Conservation (phyloP, 768 basidiomycete species). For the Lyophyllum decastes region DNA sequence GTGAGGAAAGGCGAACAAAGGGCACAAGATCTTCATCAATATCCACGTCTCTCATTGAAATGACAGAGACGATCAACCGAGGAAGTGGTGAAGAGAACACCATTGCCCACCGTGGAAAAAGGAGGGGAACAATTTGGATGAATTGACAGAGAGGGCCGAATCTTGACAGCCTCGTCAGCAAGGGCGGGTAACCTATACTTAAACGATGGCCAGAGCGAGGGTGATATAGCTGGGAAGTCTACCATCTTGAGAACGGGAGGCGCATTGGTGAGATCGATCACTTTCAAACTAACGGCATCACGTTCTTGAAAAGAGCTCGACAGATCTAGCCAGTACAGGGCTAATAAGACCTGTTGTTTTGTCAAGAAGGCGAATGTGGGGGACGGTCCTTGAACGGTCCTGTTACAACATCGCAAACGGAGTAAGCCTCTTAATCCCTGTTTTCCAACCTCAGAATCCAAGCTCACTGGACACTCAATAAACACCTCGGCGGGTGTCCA, state of each 20-base stretch:
- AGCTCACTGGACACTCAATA: neutral
- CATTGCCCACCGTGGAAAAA: neutral
- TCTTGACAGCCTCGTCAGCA: no score
- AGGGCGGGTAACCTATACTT: no score
- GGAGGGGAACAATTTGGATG: no score
- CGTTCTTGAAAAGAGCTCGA: neutral
- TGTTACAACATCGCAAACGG: neutral
- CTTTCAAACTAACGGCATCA: conserved; percentile 1
- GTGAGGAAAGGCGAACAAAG: conserved; percentile 4
- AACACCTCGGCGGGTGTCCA: neutral
- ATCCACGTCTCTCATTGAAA: neutral
- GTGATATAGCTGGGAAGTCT: neutral
- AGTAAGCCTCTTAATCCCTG: neutral
- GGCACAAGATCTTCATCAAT: neutral
- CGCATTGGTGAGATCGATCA: neutral
- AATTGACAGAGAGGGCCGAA: no score
- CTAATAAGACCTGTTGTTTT: conserved; percentile 1
- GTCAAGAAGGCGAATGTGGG: conserved; percentile 5
- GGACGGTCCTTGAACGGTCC: neutral
- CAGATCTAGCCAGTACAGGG: neutral
- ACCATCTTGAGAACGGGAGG: neutral
- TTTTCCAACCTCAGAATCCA: conserved; percentile 8
- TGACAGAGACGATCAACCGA: conserved; percentile 5
- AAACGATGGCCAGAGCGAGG: neutral
- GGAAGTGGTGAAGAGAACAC: conserved; percentile 9